Conservation (phyloP, 495 filamentous ascomycete genomes). For the Hypomontagnella monticulosa region DNA sequence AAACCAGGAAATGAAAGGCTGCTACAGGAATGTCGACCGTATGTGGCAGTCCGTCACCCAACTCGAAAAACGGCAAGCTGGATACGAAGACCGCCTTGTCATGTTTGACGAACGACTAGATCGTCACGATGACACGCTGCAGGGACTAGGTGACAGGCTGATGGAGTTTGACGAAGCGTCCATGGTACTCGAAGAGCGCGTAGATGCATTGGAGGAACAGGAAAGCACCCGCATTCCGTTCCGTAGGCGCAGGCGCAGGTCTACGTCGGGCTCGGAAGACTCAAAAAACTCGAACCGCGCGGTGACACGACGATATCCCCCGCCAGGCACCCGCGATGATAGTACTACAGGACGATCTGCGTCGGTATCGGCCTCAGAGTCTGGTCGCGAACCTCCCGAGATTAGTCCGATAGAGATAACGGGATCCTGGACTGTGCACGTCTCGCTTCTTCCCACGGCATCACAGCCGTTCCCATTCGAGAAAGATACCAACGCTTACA, state of each 20-base stretch:
- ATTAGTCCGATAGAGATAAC: slow-evolving; percentile 23
- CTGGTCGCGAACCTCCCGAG: slow-evolving; percentile 11
- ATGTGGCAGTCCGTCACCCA: slow-evolving; percentile 60
- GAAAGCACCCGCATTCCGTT: slow-evolving; percentile 30
- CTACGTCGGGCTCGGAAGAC: slow-evolving; percentile 44
- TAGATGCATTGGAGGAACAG: slow-evolving; percentile 57
- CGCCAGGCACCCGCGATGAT: slow-evolving; percentile 1
- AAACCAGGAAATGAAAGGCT: slow-evolving; percentile 58
- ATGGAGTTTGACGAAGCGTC: slow-evolving; percentile 62
- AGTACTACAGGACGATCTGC: slow-evolving; percentile 22
- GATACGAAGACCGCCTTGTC: slow-evolving; percentile 58
- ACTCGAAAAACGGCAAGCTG: slow-evolving; percentile 52
- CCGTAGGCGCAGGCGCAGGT: slow-evolving; percentile 40
- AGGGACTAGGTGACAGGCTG: slow-evolving; percentile 54
- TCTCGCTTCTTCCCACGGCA: slow-evolving; percentile 62
- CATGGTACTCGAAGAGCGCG: slow-evolving; percentile 60
- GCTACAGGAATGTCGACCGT: slow-evolving; percentile 61
- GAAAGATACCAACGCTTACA: slow-evolving; percentile 66
- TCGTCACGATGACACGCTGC: slow-evolving; percentile 52
- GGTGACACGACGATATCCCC: slow-evolving; percentile 21
- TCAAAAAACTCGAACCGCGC: slow-evolving; percentile 35
- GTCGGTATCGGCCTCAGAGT: slow-evolving; percentile 16
- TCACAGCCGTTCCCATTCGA: slow-evolving; percentile 66
- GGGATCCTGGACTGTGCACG: slow-evolving; percentile 64
- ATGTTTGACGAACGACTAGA: slow-evolving; percentile 56